Base-by-base conservation (phyloP, 768 basidiomycete species). In the Amanita molliuscula region DNA sequence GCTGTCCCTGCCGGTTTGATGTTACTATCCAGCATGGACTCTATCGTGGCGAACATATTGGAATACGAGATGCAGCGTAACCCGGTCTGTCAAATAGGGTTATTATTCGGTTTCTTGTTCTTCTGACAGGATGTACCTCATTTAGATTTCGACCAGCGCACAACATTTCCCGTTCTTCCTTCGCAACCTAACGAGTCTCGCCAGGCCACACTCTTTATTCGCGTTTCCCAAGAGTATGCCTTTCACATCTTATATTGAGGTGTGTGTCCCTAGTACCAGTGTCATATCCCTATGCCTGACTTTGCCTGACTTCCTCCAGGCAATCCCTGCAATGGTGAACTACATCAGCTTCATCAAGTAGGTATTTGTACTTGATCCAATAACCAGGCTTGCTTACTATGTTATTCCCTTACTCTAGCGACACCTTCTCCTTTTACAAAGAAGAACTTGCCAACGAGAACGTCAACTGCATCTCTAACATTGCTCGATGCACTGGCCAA, bases 1-100 rank as follows among this genome's bases (percentile, higher is more conserved):
- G 49, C 59, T 0, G 54, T 68, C 18, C 57, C 56, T 1, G 64
- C 65, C 0, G 67, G 68, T 37, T 49, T 67, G 10, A 66, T 76
- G 47, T 55, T 66, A 21, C 61, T 65, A 6, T 62, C 66, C 9
- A 66, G 64, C 0, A 34, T 73, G 40, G 67, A 67, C 33, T 61
- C 65, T 26, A 52, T 75, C 25, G 62, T 65, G 33, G 63, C 64
- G 9, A 54, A 59, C 2, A 41, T 53, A 1, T 38, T 57, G 40
- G 56, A 57, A 23, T 52, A 53, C 28, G 52, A 57, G 16, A 44
- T 44, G 29, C 16, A 47, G 34, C 20, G 21, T 13, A 35, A 23
- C 20, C 45, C n/a, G 45, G 45, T 47, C 11, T 13, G 31, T 31
- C 31, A 31, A 29, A 7, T 29, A 9, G 8, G 2, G 10, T 29